Evolutionary conservation across 495 filamentous ascomycete species (phyloP), one percentile per base, ranked within the genome.

Genomic region (Neurospora sp.): DNA sequence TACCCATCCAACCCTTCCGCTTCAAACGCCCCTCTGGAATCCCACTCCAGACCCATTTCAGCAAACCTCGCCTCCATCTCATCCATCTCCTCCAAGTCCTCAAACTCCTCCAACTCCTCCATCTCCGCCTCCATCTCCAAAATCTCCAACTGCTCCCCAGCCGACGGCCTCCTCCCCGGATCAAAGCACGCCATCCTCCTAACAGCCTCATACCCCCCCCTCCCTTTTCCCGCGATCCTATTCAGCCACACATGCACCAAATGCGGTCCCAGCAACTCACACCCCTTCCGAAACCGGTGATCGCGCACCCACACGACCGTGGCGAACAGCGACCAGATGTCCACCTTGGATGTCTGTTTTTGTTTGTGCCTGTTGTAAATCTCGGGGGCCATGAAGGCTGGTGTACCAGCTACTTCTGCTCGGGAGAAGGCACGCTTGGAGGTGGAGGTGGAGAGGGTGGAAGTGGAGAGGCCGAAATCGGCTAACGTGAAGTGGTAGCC

Each of bases 321-420:
- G 54, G 84, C 80, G 70, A 82, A 86, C 4, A 85, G 76, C 5
- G 82, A 83, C 82, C 81, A 86, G 12, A 85, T 78, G 71, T 85
- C 84, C 35, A 81, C 73, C 71, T 82, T 83, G 35, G 74, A 70
- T 18, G 81, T 79, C 75, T 85, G 84, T 38, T 39, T 16, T 5
- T 31, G 31, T 31, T 72, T 12, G 71, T 37, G 46, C 5, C 4
- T 12, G 49, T 35, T 18, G 60, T 70, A 75, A 0, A 84, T 71
- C 46, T 84, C 82, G 5, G 82, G 82, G 0, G 82, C 81, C 76
- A 81, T 79, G 54, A 78, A 84, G 0, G 75, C 44, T 12, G 74
- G 74, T 0, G 82, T 83, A 16, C 82, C 82, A 0, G 75, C 74
- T 1, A 72, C 70, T 62, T 62, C 54, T 12, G 54, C 23, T 5